Conservation (phyloP, 2,329 filamentous ascomycete genomes). For the Monascus ruber region DNA sequence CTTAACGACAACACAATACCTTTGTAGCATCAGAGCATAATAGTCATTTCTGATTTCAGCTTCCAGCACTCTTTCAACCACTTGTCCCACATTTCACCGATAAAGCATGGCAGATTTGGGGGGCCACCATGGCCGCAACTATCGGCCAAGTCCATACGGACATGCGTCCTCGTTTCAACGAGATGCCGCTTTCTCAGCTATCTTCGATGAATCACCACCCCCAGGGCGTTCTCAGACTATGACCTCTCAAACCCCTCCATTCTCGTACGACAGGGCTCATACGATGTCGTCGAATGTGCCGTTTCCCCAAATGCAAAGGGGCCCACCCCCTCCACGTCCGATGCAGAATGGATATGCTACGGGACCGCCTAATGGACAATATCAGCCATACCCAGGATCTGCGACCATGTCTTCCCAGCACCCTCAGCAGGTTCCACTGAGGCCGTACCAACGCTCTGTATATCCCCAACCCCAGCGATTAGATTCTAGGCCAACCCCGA, state of each 20-base stretch:
- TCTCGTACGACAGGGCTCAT: constrained; percentile 59
- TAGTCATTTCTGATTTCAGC: neutral
- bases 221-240: constrained; percentile 90
- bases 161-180: constrained; percentile 53
- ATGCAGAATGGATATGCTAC: constrained; percentile 34
- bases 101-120: constrained; percentile 51
- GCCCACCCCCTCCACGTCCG: constrained; percentile 33
- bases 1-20: constrained; percentile 20
- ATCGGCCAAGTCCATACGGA: constrained; percentile 43
- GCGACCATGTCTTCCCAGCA: constrained; percentile 32
- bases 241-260: constrained; percentile 62
- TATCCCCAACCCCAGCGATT: constrained; percentile 63
- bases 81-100: constrained; percentile 1
- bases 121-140: constrained; percentile 50
- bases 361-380: constrained; percentile 28
- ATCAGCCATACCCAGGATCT: constrained; percentile 25
- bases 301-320: constrained; percentile 33
- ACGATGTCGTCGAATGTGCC: constrained; percentile 56
- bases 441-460: constrained; percentile 55
- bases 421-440: constrained; percentile 48
- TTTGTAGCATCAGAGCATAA: constrained; percentile 1
- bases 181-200: constrained; percentile 91
- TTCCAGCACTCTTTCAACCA: too few relatives aligned
- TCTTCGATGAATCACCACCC: constrained; percentile 79
- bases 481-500: constrained; percentile 46